phyloP scores from a whole-genome alignment of 208 protist genomes.

The Trypanosoma boissoni region DNA sequence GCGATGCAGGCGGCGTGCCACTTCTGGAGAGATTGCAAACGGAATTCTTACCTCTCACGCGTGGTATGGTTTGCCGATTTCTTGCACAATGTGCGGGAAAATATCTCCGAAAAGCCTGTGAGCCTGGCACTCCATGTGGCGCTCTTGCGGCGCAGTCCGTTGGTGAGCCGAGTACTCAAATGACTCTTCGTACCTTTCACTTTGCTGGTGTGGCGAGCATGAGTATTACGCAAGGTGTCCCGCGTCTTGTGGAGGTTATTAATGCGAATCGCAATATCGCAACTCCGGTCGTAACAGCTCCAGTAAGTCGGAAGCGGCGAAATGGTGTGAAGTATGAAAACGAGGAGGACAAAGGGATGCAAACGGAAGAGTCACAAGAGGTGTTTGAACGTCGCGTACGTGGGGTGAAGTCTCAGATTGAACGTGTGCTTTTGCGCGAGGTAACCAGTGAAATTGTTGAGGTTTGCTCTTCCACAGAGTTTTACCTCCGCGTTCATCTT shows the following conservation, averaged over 20 bases:
- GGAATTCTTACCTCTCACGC: conserved; percentile 70
- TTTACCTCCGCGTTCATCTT: conserved; percentile 94
- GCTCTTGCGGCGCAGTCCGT: conserved; percentile 98
- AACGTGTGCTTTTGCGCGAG: conserved; percentile 92
- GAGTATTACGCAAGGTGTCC: conserved; percentile 97
- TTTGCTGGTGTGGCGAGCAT: conserved; percentile 99
- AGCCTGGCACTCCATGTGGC: conserved; percentile 98
- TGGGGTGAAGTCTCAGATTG: conserved; percentile 89
- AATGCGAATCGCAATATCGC: conserved; percentile 98
- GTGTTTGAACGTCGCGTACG: conserved; percentile 38
- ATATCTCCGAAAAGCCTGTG: conserved; percentile 85
- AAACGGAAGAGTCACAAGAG: conserved; percentile 7
- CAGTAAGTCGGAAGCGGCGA: conserved; percentile 20
- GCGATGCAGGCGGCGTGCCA: conserved; percentile 4
- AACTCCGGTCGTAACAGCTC: conserved; percentile 98
- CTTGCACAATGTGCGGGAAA: conserved; percentile 66
- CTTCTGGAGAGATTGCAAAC: conserved; percentile 57
- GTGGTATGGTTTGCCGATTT: conserved; percentile 72
- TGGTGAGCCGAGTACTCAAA: conserved; percentile 99
- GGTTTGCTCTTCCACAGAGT: conserved; percentile 71
- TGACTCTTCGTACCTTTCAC: conserved; percentile 99
- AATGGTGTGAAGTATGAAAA: not conserved
- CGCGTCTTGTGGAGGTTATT: conserved; percentile 99
- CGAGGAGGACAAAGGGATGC: not conserved
- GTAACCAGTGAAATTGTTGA: conserved; percentile 84